Conservation (phyloP, 495 filamentous ascomycete genomes). For the Lophiotrema nucula region DNA sequence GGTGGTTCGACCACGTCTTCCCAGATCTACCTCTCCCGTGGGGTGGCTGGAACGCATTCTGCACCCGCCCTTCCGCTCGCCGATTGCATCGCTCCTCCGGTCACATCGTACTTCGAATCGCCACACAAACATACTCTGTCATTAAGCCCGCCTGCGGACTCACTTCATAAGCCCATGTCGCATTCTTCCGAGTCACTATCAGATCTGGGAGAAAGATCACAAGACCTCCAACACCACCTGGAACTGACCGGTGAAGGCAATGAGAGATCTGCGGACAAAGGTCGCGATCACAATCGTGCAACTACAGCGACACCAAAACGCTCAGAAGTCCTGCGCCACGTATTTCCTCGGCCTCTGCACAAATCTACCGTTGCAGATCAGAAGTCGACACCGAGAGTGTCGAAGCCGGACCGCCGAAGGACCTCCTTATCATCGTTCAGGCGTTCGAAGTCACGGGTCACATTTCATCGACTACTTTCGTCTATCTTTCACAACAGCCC, state of each 20-base stretch:
- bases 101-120: constrained; percentile 38
- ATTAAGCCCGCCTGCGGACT: constrained; percentile 8
- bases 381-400: background rate
- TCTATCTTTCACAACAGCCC: constrained; percentile 18
- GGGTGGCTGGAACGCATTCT: constrained; percentile 39
- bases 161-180: constrained; percentile 6
- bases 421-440: constrained; percentile 12
- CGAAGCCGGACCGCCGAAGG: constrained; percentile 9
- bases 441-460: constrained; percentile 13
- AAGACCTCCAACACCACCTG: background rate
- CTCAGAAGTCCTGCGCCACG: constrained; percentile 14
- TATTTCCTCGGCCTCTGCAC: constrained; percentile 9
- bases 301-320: background rate
- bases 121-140: constrained; percentile 16
- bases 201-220: background rate
- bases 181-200: constrained; percentile 12
- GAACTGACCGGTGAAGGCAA: background rate
- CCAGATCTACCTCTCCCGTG: constrained; percentile 45
- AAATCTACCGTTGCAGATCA: background rate
- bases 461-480: constrained; percentile 20
- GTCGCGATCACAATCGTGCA: background rate
- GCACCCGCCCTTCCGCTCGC: constrained; percentile 17
- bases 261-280: background rate
- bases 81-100: constrained; percentile 14
- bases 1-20: constrained; percentile 43